A percentile compares a stretch with the other conserved stretches of the same genome.
These are phyloP conservation scores for Dendrobium nobile DNA, from an alignment of 106 monocot species.

Conservation along the genomic window DNA sequence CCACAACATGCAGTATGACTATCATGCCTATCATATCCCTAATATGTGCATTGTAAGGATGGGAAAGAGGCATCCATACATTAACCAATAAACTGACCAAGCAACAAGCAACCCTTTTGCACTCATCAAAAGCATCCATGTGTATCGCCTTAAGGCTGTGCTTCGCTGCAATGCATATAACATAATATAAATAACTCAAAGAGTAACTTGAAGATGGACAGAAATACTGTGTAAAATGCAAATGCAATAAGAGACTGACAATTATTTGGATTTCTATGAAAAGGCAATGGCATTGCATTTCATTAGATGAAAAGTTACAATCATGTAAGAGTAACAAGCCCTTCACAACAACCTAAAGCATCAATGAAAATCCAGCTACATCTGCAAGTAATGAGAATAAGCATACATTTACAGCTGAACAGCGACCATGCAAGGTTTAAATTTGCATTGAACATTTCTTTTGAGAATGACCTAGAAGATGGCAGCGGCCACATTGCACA, in stretches of 20 bases:
- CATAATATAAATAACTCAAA: background rate
- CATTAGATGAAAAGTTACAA: background rate
- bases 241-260: background rate
- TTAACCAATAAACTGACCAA: background rate
- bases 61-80: background rate
- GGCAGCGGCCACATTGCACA: conserved; percentile 96
- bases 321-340: background rate
- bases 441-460: conserved; percentile 76
- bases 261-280: conserved; percentile 2
- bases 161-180: background rate
- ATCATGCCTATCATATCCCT: background rate
- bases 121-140: background rate
- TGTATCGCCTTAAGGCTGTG: background rate
- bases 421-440: background rate
- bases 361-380: background rate
- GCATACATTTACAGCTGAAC: conserved; percentile 1
- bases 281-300: background rate
- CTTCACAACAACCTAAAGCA: background rate
- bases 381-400: background rate
- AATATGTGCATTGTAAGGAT: background rate
- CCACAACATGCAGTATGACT: background rate
- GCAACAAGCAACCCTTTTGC: background rate
- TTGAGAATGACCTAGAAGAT: conserved; percentile 95
- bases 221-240: background rate
- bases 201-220: background rate